Evolutionary conservation across 805 yeast species (phyloP).

Genomic region (Schwanniomyces yamadae): DNA sequence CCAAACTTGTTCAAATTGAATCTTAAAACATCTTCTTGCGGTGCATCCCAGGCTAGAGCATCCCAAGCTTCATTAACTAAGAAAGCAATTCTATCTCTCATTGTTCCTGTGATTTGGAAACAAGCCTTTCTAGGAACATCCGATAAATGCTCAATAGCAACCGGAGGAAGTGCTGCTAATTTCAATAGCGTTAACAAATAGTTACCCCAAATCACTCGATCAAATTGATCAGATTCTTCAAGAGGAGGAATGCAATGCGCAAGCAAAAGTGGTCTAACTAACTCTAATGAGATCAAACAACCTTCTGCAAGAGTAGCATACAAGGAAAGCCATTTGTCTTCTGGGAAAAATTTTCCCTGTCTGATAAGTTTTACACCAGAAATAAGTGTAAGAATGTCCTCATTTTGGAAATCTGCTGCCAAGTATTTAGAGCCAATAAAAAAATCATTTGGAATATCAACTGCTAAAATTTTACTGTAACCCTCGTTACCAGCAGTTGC

Average conservation of each 20-base stretch:
- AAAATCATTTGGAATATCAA: slow-evolving; percentile 29
- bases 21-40: slow-evolving; percentile 51
- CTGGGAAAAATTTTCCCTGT: slow-evolving; percentile 61
- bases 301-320: slow-evolving; percentile 58
- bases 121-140: slow-evolving; percentile 75
- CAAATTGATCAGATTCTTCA: slow-evolving; percentile 51
- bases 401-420: slow-evolving; percentile 40
- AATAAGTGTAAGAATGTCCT: slow-evolving; percentile 42
- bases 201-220: slow-evolving; percentile 65
- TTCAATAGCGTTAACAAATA: slow-evolving; percentile 57
- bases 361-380: slow-evolving; percentile 52
- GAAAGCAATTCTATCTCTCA: slow-evolving; percentile 57
- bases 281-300: slow-evolving; percentile 51
- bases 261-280: slow-evolving; percentile 51
- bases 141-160: slow-evolving; percentile 66
- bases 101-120: slow-evolving; percentile 56
- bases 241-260: slow-evolving; percentile 51
- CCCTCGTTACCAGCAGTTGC: slow-evolving; percentile 43
- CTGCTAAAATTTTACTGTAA: slow-evolving; percentile 36
- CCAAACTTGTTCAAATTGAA: slow-evolving; percentile 64
- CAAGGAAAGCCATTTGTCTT: slow-evolving; percentile 70
- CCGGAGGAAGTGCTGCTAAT: slow-evolving; percentile 64
- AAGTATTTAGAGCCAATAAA: slow-evolving; percentile 44
- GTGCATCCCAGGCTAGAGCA: slow-evolving; percentile 61
- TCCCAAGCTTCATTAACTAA: slow-evolving; percentile 71